These are phyloP conservation scores for Novymonas esmeraldas DNA, from an alignment of 208 protist species.

Conservation along the genomic window DNA sequence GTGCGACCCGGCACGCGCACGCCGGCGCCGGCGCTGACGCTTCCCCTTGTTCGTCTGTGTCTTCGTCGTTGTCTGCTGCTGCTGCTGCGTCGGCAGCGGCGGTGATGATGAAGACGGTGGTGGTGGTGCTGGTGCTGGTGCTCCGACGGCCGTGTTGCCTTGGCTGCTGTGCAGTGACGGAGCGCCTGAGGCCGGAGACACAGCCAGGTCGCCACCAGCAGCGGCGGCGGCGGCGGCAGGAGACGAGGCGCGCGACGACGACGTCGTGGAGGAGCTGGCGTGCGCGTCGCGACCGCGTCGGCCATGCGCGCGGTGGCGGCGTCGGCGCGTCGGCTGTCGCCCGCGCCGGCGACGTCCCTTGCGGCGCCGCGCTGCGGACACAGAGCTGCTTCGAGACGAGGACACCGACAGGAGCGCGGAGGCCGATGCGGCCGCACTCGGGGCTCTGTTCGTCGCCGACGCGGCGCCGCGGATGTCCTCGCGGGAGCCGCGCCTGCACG, in stretches of 20 bases:
- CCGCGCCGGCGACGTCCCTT: conserved; percentile 3
- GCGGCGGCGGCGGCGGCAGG: not conserved
- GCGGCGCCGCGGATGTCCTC: not conserved
- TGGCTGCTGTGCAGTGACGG: conserved; percentile 4
- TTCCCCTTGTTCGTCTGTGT: too few relatives aligned
- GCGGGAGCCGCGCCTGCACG: not conserved
- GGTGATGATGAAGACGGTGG: not conserved
- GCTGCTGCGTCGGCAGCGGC: not conserved
- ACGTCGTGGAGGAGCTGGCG: not conserved
- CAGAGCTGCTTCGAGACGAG: not conserved
- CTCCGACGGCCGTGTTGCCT: not conserved
- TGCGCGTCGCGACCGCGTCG: not conserved
- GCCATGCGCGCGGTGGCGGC: not conserved
- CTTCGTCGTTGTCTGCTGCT: not conserved
- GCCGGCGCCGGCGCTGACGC: too few relatives aligned
- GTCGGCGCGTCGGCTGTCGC: not conserved
- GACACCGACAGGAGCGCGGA: too few relatives aligned
- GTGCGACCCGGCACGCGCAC: not conserved
- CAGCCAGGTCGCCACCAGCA: not conserved
- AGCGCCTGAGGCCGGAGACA: not conserved
- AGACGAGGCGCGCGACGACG: conserved; percentile 1
- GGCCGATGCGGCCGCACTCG: not conserved
- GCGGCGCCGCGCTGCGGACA: not conserved
- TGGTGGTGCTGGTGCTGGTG: not conserved
- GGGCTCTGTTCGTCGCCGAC: not conserved